Percentiles rank a stretch among this genome's conserved stretches.
Evolutionary conservation across 805 yeast species (phyloP).

Genomic region (Wickerhamiella allomyrinae): DNA sequence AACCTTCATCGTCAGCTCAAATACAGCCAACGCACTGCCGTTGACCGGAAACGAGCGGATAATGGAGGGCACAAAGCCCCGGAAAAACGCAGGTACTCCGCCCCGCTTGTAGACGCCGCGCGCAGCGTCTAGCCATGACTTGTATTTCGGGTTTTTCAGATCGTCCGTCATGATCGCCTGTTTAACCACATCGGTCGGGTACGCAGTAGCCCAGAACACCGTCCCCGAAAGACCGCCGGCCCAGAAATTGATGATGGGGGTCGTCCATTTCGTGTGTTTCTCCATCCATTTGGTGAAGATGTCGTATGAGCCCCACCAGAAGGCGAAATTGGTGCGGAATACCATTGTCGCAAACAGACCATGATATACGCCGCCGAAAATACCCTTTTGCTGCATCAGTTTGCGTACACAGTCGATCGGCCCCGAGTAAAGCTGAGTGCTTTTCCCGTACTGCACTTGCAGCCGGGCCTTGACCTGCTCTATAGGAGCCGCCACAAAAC

Average conservation of each 20-base stretch:
- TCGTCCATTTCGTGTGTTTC: slow-evolving; percentile 47
- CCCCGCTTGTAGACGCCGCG: slow-evolving; percentile 42
- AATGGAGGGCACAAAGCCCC: slow-evolving; percentile 70
- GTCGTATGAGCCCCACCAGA: slow-evolving; percentile 93
- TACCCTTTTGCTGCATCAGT: slow-evolving; percentile 37
- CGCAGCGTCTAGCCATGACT: slow-evolving; percentile 59
- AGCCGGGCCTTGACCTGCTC: slow-evolving; percentile 79
- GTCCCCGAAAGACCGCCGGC: slow-evolving; percentile 76
- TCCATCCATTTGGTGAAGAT: slow-evolving; percentile 56
- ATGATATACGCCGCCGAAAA: slow-evolving; percentile 53
- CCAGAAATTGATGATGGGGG: slow-evolving; percentile 73
- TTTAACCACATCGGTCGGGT: slow-evolving; percentile 79
- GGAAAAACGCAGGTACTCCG: slow-evolving; percentile 59
- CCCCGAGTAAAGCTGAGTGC: slow-evolving; percentile 51
- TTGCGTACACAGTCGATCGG: slow-evolving; percentile 54
- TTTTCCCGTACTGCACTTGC: slow-evolving; percentile 82
- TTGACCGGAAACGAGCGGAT: slow-evolving; percentile 80
- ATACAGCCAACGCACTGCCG: slow-evolving; percentile 84
- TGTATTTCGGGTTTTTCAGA: slow-evolving; percentile 56
- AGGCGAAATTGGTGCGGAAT: slow-evolving; percentile 71
- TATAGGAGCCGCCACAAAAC: slow-evolving; percentile 91
- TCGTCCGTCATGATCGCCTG: slow-evolving; percentile 73
- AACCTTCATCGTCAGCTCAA: slow-evolving; percentile 64
- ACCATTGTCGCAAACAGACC: slow-evolving; percentile 79
- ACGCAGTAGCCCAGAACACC: slow-evolving; percentile 76